Evolutionary conservation across 257 asterid genomes (phyloP), one percentile per base, ranked within the genome.

Genomic region (Verbena officinalis): DNA sequence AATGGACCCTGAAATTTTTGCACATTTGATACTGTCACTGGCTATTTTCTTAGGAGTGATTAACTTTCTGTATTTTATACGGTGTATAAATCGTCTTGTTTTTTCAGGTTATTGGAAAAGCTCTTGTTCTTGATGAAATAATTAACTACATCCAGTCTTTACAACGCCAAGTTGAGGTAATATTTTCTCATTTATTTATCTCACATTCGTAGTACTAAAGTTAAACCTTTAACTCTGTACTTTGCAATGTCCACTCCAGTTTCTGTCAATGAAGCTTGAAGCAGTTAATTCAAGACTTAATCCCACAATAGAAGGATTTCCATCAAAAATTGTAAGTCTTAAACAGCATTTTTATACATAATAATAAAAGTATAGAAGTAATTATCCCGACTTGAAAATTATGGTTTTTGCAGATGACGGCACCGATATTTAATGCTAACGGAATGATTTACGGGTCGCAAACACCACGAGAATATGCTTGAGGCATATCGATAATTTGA

Each of bases 191-290:
- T 21, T 44, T 59, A 15, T 72, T 55, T 27, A 15, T 39, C 24
- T 60, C 22, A 12, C 38, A 46, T 39, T 53, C 46, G 24, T 15
- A 3, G 45, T 21, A 3, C 15, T 60, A 52, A 20, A 50, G 65
- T 42, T 34, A 59, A 1, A 11, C 36, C 7, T 70, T 38, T 75
- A 17, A 75, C 49, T 5, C 21, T 19, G 14, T 36, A n/a, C 44
- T 34, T 71, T 23, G 68, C 10, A 54, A 23, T 64, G 70, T 30
- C 38, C 73, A 55, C 39, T 67, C 40, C 80, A 89, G 98, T 89
- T 89, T 77, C 80, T 92, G 82, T 92, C 98, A 40, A 92, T 92
- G 97, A 92, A 92, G 90, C 97, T 92, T 51, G 97, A 92, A 80
- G 91, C 93, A 16, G 97, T 92, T 62, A 87, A 86, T 76, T 72